Percentiles rank a stretch among this genome's conserved stretches.
Conservation (phyloP, 805 yeast species). For the Myxozyma udenii region DNA sequence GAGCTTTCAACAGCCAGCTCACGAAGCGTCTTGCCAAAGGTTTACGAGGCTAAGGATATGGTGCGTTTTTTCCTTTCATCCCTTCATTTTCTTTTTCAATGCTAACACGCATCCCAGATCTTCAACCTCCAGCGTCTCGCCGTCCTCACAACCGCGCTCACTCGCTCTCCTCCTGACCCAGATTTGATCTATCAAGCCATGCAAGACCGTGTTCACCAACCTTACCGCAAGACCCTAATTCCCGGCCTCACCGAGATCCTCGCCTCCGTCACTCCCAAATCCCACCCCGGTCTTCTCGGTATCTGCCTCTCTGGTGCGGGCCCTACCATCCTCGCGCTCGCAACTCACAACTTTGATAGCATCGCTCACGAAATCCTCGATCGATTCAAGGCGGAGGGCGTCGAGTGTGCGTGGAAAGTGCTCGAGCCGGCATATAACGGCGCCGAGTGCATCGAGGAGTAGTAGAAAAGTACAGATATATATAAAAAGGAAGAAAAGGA, state of each 20-base stretch:
- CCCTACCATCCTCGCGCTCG: slow-evolving; percentile 91
- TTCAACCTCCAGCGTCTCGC: slow-evolving; percentile 93
- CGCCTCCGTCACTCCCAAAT: slow-evolving; percentile 65
- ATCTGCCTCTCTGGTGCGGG: slow-evolving; percentile 98
- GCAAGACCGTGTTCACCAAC: slow-evolving; percentile 97
- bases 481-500: background rate
- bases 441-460: slow-evolving; percentile 42
- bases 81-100: background rate
- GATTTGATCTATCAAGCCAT: slow-evolving; percentile 85
- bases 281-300: slow-evolving; percentile 84
- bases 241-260: slow-evolving; percentile 88
- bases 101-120: slow-evolving; percentile 39
- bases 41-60: slow-evolving; percentile 74
- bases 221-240: slow-evolving; percentile 86
- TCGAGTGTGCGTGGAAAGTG: slow-evolving; percentile 77
- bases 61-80: background rate
- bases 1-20: slow-evolving; percentile 92
- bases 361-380: slow-evolving; percentile 74
- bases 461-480: background rate
- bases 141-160: slow-evolving; percentile 84
- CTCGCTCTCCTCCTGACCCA: slow-evolving; percentile 78
- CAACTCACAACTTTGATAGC: slow-evolving; percentile 79
- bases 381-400: slow-evolving; percentile 62
- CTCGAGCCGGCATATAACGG: slow-evolving; percentile 87
- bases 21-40: slow-evolving; percentile 81